These are phyloP conservation scores for Hypholoma fasciculare DNA, from an alignment of 768 basidiomycete genomes.

Conservation along the genomic window DNA sequence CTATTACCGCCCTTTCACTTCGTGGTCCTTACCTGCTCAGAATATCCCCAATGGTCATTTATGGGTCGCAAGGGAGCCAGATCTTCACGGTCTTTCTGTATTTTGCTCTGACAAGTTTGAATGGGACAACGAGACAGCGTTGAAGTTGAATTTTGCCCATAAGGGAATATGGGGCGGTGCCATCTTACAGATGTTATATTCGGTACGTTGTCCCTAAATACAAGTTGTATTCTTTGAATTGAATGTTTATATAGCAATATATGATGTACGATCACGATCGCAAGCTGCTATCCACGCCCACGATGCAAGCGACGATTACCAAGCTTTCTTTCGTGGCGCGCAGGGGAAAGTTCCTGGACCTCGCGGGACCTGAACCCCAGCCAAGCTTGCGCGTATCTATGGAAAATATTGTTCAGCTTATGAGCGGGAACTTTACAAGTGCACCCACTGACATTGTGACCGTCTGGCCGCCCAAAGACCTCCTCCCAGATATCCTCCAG, in stretches of 20 bases:
- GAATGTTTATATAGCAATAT: background rate
- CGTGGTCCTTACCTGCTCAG: background rate
- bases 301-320: background rate
- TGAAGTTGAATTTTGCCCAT: background rate
- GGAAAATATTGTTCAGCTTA: background rate
- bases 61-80: background rate
- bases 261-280: background rate
- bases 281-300: background rate
- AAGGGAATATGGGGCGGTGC: background rate
- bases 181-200: constrained; percentile 6
- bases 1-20: constrained; percentile 4
- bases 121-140: background rate
- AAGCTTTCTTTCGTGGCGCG: background rate
- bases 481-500: background rate
- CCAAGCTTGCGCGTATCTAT: background rate
- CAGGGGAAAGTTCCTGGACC: background rate
- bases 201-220: background rate
- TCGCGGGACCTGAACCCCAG: background rate
- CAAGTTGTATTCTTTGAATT: background rate
- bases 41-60: background rate
- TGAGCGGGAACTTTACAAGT: constrained; percentile 11
- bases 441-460: background rate
- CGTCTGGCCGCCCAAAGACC: background rate
- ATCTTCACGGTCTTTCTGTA: background rate
- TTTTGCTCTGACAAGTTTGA: background rate